A percentile compares a stretch with the other conserved stretches of the same genome.
Conservation (phyloP, 2,329 filamentous ascomycete genomes). For the Trichoderma harzianum region DNA sequence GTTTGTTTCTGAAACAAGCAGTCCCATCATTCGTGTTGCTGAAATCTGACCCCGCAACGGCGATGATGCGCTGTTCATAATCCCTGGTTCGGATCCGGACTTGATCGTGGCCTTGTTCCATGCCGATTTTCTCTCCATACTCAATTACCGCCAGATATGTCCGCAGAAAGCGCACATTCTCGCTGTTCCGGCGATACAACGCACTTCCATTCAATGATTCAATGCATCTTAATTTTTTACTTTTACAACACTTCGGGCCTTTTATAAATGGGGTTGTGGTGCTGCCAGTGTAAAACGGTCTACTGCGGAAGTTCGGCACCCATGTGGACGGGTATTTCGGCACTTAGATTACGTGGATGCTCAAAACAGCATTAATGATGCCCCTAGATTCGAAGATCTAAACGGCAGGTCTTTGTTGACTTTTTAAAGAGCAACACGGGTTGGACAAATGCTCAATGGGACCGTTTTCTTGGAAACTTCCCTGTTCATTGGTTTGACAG, state of each 20-base stretch:
- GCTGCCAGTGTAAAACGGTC: background rate
- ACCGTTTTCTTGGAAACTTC: background rate
- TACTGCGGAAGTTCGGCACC: constrained; percentile 13
- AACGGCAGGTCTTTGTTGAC: constrained; percentile 5
- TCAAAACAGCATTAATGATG: background rate
- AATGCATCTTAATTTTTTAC: background rate
- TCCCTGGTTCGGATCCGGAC: background rate
- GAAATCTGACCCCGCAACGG: background rate
- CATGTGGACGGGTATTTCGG: constrained; percentile 13
- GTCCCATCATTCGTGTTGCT: background rate
- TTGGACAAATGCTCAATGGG: background rate
- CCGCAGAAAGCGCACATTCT: background rate
- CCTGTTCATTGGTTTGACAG: background rate
- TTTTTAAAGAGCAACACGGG: background rate
- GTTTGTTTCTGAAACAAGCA: background rate
- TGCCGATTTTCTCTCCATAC: background rate
- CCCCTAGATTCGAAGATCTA: background rate
- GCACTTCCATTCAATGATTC: background rate
- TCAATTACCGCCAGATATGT: background rate
- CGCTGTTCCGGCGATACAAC: background rate
- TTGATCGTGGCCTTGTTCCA: background rate
- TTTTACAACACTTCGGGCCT: constrained; percentile 4
- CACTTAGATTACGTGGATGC: background rate
- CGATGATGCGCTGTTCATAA: background rate
- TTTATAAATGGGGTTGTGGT: background rate